Evolutionary conservation across 441 rosid genomes (phyloP), one percentile per base, ranked within the genome.

Genomic region (Syzygium malaccense): DNA sequence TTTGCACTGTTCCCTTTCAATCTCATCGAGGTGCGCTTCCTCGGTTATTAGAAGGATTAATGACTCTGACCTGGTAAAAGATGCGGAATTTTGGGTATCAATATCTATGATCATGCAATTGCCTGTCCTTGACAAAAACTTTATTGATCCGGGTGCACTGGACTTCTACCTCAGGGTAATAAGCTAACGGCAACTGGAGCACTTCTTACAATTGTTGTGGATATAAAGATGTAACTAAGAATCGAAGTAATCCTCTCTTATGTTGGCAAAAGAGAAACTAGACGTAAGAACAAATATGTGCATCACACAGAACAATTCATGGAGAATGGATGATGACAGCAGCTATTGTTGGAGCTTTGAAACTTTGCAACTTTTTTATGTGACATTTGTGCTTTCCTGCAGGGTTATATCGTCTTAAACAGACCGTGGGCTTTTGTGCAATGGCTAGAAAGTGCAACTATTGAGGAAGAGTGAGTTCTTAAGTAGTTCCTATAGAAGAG

Each of bases 351-450:
- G 51, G 83, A 12, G 1, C 51, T 75, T 23, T 85, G 60, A n/a
- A 20, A 20, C 45, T 83, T 45, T 83, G 51, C 55, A 28, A 41
- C 14, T 15, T 3, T 28, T 55, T 26, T n/a, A 18, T 80, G 49
- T 28, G 55, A 32, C n/a, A n/a, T 88, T 5, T 26, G 71, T 55
- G 55, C 3, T 85, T 45, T 93, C 55, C 49, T 85, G 28, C 93
- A 96, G 98, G 97, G 97, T 49, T 95, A 96, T 90, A 90, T 96
- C 86, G 98, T 96, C 88, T 91, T 95, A 87, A 93, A 96, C 84
- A 93, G 98, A 89, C 98, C 97, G 0, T 96, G 97, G 98, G 98
- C 97, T 86, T 96, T 96, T 89, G 96, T 95, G 88, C 98, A 96
- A 90, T 96, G 98, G 98, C 92, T 96, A 90, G 97, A 95, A 85